Percentiles rank a stretch among this genome's conserved stretches.
These are phyloP conservation scores for Aphanocladium album DNA, from an alignment of 2,329 filamentous ascomycete species.

Conservation along the genomic window DNA sequence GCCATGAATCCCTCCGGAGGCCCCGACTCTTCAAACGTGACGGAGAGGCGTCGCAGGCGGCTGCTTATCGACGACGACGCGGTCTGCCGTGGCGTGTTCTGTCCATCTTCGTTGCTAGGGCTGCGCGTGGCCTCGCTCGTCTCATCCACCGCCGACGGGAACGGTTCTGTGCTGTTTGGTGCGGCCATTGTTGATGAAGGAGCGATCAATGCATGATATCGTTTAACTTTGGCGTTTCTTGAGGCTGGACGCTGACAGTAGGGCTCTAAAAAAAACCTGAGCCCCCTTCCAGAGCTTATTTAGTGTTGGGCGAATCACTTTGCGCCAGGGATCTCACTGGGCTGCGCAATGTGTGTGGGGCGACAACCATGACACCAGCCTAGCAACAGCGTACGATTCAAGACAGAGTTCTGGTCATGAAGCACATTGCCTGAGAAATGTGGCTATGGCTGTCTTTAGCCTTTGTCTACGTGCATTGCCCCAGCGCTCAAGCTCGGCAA, in stretches of 20 bases:
- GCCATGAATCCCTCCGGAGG: slow-evolving; percentile 44
- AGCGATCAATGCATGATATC: background rate
- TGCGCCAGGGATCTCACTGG: background rate
- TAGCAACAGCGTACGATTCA: background rate
- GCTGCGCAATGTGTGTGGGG: background rate
- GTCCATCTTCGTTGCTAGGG: slow-evolving; percentile 1
- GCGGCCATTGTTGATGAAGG: background rate
- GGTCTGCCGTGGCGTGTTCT: slow-evolving; percentile 20
- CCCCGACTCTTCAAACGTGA: slow-evolving; percentile 40
- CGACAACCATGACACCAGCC: background rate
- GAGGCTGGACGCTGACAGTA: background rate
- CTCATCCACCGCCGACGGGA: slow-evolving; percentile 21
- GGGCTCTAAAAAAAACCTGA: background rate
- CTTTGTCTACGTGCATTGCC: no score
- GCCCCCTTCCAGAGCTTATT: background rate
- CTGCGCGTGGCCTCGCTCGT: background rate
- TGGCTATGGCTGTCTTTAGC: background rate
- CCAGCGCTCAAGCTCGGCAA: no score
- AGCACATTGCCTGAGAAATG: background rate
- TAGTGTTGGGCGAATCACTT: background rate
- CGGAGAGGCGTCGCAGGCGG: slow-evolving; percentile 28
- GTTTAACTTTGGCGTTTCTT: background rate
- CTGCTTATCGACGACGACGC: slow-evolving; percentile 28
- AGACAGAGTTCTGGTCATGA: background rate
- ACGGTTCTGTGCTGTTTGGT: background rate